Base-by-base conservation (phyloP, 2,329 filamentous ascomycete genomes). In the Teratosphaeria epicoccoides region DNA sequence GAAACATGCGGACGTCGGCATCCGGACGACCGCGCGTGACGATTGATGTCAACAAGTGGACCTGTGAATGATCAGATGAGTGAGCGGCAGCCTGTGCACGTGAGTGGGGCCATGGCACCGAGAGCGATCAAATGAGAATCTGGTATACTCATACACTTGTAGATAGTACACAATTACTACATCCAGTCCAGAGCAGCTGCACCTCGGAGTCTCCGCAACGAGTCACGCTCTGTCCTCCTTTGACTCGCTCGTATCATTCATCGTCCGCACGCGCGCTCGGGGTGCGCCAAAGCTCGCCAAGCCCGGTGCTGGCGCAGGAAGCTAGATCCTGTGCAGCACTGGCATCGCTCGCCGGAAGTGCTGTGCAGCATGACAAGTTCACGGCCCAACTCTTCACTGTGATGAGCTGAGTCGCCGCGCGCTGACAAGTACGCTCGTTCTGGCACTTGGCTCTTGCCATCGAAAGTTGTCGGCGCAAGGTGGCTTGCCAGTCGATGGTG, bases 211-310 rank as follows among this genome's bases (percentile, higher is more conserved):
- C 53, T 55, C 53, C 53, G 53, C 47, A 43, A 48, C 47, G 45
- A 37, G 53, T 52, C 50, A 55, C 53, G 53, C 53, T 52, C 52
- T 49, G 26, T 51, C 52, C 46, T 47, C 49, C 49, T 24, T 44
- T 40, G 33, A 20, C 20, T 40, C 33, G 33, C 33, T 20, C 33
- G 14, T 40, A 5, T 17, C n/a, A n/a, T n/a, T n/a, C n/a, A n/a
- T n/a, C n/a, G n/a, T n/a, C 33, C 33, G 33, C 9, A 17, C 20
- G n/a, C 33, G 33, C 33, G 17, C n/a, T 40, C 14, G 6, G 33
- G n/a, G 33, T 40, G 33, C 33, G 20, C n/a, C 14, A 7, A 40
- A 40, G 33, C 33, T 40, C 33, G 33, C 10, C n/a, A 17, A 40
- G n/a, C 33, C 20, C n/a, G 33, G 20, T 17, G 33, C 14, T 40